Evolutionary conservation across 768 basidiomycete species (phyloP), one percentile per base, ranked within the genome.

Genomic region (Hemileccinum rubropunctum): DNA sequence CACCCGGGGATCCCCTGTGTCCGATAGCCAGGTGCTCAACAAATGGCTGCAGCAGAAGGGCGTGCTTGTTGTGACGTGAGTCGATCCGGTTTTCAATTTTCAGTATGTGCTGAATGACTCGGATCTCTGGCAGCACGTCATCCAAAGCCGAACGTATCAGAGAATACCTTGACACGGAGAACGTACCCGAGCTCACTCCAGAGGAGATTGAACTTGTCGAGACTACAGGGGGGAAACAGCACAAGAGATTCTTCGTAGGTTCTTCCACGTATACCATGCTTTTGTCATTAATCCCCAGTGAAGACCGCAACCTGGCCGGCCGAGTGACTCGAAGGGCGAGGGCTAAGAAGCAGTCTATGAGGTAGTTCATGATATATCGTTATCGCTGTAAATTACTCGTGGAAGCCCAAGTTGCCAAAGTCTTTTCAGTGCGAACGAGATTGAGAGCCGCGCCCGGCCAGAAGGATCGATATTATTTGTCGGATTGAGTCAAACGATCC

Each of bases 61-160:
- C 12, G 50, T 64, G 14, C 55, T 69, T 21, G 67, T 68, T 13
- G 64, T 69, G 10, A 68, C 66, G 68, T 68, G 54, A 48, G 68
- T 26, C 17, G 26, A 35, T 37, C 10, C 35, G 11, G 5, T 27
- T 13, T n/a, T 17, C 12, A 6, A 15, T 21, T 9, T 40, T 34
- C 3, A 34, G 13, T 17, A n/a, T 6, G 38, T 41, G 10, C 42
- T 56, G 10, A 51, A 17, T n/a, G 18, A n/a, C n/a, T n/a, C n/a
- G n/a, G n/a, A 30, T 37, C 10, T 18, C 8, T 35, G 38, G 14
- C 42, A 72, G 71, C 13, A 71, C 70, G 3, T 66, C 69, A 10
- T 60, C 63, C 20, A 71, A 71, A 46, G 64, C 47, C 1, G 59
- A 62, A 42, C 66, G 64, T 42, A 50, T 71, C 50, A 61, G 47